These are phyloP conservation scores for Clarireedia paspali DNA, from an alignment of 2,329 filamentous ascomycete species.

Conservation along the genomic window DNA sequence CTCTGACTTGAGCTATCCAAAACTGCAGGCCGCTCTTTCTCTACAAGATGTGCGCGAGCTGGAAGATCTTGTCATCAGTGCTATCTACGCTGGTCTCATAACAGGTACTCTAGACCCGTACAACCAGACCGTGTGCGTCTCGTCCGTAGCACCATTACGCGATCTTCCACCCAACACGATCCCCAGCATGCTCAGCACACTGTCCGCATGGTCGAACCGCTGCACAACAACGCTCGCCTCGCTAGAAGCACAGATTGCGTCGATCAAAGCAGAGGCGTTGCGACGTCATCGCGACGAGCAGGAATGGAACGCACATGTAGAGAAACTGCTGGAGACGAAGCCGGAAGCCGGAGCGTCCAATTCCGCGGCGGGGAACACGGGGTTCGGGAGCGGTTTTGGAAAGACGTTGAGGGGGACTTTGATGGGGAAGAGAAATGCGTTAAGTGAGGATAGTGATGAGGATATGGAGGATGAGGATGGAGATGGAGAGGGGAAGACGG, in stretches of 20 bases:
- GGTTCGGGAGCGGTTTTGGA: conserved; percentile 18
- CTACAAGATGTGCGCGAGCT: conserved; percentile 62
- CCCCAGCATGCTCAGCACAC: conserved; percentile 56
- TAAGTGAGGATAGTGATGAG: conserved; percentile 37
- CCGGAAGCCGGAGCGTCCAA: too few relatives aligned
- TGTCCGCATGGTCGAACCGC: conserved; percentile 70
- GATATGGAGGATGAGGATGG: conserved; percentile 30
- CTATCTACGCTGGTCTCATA: conserved; percentile 80
- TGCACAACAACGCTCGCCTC: conserved; percentile 67
- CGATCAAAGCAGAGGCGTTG: conserved; percentile 52
- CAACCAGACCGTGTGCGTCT: conserved; percentile 66
- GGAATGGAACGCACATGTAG: conserved; percentile 26
- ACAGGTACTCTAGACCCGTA: conserved; percentile 77
- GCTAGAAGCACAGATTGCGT: conserved; percentile 67
- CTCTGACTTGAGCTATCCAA: conserved; percentile 62
- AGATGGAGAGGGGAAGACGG: conserved; percentile 35
- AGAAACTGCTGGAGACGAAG: conserved; percentile 23
- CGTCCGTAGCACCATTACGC: conserved; percentile 74
- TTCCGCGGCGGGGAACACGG: not conserved
- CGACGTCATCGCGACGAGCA: conserved; percentile 37
- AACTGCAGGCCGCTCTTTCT: conserved; percentile 58
- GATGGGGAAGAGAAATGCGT: conserved; percentile 36
- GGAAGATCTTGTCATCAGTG: conserved; percentile 78
- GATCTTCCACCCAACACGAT: conserved; percentile 73
- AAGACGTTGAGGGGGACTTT: conserved; percentile 34